Evolutionary conservation across 2,329 filamentous ascomycete species (phyloP).

Genomic region (Zymoseptoria pseudotritici): DNA sequence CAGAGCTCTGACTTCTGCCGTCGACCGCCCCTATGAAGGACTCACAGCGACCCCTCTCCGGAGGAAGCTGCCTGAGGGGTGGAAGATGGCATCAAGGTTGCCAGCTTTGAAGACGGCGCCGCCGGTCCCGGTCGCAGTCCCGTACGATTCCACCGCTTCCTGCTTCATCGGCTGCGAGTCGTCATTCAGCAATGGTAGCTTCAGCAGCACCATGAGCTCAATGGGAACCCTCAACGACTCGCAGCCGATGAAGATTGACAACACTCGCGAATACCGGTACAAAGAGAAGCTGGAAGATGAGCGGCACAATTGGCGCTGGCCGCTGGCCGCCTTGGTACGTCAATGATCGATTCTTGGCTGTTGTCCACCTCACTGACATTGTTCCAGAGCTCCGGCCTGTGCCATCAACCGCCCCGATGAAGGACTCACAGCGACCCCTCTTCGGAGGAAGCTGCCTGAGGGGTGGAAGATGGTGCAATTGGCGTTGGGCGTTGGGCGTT

Average conservation of each 20-base stretch:
- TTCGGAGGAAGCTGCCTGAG: neutral
- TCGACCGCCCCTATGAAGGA: neutral
- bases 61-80: neutral
- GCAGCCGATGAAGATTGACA: slow-evolving; percentile 35
- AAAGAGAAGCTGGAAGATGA: slow-evolving; percentile 97
- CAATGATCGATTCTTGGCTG: neutral
- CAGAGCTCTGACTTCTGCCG: neutral
- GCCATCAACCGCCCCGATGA: neutral
- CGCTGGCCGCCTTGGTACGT: neutral
- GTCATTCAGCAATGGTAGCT: neutral
- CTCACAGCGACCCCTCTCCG: neutral
- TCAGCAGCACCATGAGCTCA: neutral
- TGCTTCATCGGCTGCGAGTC: too few relatives aligned
- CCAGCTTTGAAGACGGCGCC: neutral
- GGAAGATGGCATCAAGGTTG: neutral
- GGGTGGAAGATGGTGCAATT: neutral
- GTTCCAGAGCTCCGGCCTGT: neutral
- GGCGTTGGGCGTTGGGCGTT: neutral
- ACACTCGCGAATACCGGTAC: slow-evolving; percentile 97
- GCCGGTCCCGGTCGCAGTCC: neutral
- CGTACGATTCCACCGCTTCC: neutral
- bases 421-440: neutral
- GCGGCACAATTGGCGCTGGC: slow-evolving; percentile 57
- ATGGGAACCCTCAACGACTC: neutral
- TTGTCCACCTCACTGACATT: neutral